Evolutionary conservation across 2,329 filamentous ascomycete genomes (phyloP).

Genomic region (Karstenula rhodostoma): DNA sequence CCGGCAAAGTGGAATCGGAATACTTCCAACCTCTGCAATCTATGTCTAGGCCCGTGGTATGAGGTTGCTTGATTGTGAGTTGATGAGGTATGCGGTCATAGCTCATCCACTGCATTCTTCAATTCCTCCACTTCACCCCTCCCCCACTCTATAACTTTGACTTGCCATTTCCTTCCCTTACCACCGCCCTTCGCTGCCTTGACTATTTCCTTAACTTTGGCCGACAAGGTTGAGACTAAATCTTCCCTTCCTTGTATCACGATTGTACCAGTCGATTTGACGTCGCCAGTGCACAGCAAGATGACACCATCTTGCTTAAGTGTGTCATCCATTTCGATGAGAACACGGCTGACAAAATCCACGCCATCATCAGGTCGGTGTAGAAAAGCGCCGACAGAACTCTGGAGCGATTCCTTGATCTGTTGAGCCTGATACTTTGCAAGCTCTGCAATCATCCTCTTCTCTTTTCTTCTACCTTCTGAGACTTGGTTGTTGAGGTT

Average conservation of each 20-base stretch:
- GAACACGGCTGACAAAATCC: constrained; percentile 40
- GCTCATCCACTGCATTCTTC: constrained; percentile 26
- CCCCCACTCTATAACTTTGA: constrained; percentile 43
- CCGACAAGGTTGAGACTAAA: constrained; percentile 33
- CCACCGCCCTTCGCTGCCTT: constrained; percentile 41
- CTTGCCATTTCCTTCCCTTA: constrained; percentile 46
- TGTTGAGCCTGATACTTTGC: constrained; percentile 36
- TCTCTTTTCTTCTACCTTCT: constrained; percentile 36
- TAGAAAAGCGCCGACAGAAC: constrained; percentile 28
- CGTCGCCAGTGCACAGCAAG: constrained; percentile 39
- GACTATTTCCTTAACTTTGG: constrained; percentile 36
- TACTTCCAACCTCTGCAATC: not conserved
- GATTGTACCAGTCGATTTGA: constrained; percentile 35
- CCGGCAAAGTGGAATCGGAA: constrained; percentile 6
- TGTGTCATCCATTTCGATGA: constrained; percentile 37
- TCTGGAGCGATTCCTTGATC: constrained; percentile 29
- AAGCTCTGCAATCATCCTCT: constrained; percentile 40
- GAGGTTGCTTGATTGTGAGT: not conserved
- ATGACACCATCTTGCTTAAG: constrained; percentile 35
- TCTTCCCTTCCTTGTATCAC: constrained; percentile 38
- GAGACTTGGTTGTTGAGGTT: constrained; percentile 33
- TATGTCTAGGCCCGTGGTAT: not conserved
- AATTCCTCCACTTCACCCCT: constrained; percentile 43
- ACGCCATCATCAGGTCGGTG: constrained; percentile 39
- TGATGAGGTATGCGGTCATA: constrained; percentile 14